Evolutionary conservation across 345 rosid genomes (phyloP).

Genomic region (Pistacia vera): DNA sequence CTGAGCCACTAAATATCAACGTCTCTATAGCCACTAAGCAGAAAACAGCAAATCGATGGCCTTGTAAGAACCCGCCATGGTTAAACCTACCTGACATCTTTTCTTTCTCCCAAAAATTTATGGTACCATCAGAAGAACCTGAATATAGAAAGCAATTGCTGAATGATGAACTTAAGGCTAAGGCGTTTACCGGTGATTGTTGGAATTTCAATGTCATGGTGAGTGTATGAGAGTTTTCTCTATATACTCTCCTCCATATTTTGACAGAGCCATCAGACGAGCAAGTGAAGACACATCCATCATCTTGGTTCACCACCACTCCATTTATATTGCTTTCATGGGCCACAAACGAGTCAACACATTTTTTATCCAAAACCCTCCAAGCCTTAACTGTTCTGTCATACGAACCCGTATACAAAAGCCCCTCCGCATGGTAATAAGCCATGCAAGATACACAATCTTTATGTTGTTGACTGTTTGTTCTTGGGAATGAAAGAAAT

Average conservation of each 20-base stretch:
- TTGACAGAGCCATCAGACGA: conserved; percentile 54
- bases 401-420: conserved; percentile 42
- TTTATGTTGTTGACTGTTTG: conserved; percentile 33
- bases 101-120: conserved; percentile 61
- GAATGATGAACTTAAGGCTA: conserved; percentile 40
- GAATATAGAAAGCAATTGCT: conserved; percentile 44
- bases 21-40: conserved; percentile 40
- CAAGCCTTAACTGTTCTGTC: conserved; percentile 53
- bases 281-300: conserved; percentile 58
- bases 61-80: conserved; percentile 58
- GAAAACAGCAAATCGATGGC: conserved; percentile 45
- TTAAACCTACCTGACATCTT: conserved; percentile 44
- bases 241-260: conserved; percentile 51
- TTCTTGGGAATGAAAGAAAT: conserved; percentile 29
- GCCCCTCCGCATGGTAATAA: conserved; percentile 46
- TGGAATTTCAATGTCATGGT: conserved; percentile 53
- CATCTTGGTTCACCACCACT: conserved; percentile 51
- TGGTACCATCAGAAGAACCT: conserved; percentile 50
- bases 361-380: conserved; percentile 40
- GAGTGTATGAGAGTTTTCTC: conserved; percentile 51
- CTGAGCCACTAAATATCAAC: conserved; percentile 52
- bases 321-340: conserved; percentile 49
- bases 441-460: conserved; percentile 55
- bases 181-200: conserved; percentile 49
- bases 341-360: conserved; percentile 53